phyloP scores from a whole-genome alignment of 2,329 filamentous ascomycete genomes.

The Sclerotinia nivalis region DNA sequence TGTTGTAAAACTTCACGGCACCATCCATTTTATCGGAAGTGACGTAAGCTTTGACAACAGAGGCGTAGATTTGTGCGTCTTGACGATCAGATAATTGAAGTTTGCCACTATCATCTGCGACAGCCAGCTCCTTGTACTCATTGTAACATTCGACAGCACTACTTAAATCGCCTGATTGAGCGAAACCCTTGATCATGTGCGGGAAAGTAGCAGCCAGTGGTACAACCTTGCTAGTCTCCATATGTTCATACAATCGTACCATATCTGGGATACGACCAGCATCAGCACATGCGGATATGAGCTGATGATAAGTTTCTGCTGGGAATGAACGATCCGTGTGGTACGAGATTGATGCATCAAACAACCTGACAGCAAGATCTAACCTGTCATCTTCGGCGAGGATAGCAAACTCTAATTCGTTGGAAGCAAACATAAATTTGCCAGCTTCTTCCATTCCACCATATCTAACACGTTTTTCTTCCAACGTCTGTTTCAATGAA shows the following conservation, averaged over 20 bases:
- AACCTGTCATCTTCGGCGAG: conserved; percentile 85
- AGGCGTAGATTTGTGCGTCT: conserved; percentile 83
- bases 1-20: conserved; percentile 81
- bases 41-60: conserved; percentile 88
- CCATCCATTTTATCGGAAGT: conserved; percentile 77
- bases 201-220: conserved; percentile 84
- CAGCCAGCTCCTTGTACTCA: conserved; percentile 86
- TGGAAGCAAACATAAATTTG: conserved; percentile 85
- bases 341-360: conserved; percentile 70
- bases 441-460: conserved; percentile 81
- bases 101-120: conserved; percentile 76
- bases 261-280: conserved; percentile 82
- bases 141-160: conserved; percentile 95
- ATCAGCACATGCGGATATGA: conserved; percentile 85
- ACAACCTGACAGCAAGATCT: conserved; percentile 80
- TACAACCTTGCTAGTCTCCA: conserved; percentile 74
- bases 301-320: conserved; percentile 77
- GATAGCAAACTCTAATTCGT: conserved; percentile 83
- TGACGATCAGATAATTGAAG: conserved; percentile 68
- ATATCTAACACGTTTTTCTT: conserved; percentile 80
- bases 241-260: conserved; percentile 86
- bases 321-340: conserved; percentile 63
- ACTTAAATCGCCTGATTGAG: conserved; percentile 73
- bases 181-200: conserved; percentile 93
- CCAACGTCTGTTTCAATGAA: conserved; percentile 68